phyloP scores from a whole-genome alignment of 306 rosid species.

The Malus sylvestris region DNA sequence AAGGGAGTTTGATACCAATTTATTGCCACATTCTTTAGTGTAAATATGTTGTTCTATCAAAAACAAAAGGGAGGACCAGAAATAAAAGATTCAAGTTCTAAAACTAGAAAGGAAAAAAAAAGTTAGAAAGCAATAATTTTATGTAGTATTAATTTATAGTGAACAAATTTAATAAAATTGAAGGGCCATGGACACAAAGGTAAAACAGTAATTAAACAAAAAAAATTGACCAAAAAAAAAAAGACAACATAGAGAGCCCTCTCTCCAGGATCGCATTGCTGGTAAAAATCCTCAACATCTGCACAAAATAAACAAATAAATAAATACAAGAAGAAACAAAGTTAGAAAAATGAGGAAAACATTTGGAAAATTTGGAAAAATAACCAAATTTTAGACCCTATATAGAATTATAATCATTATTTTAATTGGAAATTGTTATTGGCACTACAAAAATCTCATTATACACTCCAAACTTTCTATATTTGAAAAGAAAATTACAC shows the following conservation, averaged over 20 bases:
- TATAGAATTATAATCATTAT: too few species aligned
- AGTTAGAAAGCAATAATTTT: not conserved
- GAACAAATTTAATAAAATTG: not conserved
- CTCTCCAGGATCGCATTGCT: constrained; percentile 33
- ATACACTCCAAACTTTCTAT: too few species aligned
- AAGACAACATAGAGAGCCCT: constrained; percentile 12
- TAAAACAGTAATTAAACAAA: not conserved
- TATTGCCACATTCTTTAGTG: too few species aligned
- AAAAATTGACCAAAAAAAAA: not conserved
- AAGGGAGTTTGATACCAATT: not conserved
- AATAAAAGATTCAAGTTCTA: not conserved
- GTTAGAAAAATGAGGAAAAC: not conserved
- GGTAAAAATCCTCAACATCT: constrained; percentile 50
- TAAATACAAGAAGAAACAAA: not conserved
- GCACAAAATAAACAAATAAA: constrained; percentile 2
- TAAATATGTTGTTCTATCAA: too few species aligned
- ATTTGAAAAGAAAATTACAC: too few species aligned
- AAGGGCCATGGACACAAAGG: not conserved
- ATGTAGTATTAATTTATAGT: too few species aligned
- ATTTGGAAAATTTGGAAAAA: too few species aligned
- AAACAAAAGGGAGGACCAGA: not conserved
- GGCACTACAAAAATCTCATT: too few species aligned
- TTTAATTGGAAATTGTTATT: too few species aligned
- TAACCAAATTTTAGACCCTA: too few species aligned
- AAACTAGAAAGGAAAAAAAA: not conserved